Base-by-base conservation (phyloP, 2,329 filamentous ascomycete genomes). In the Trichophyton simii region DNA sequence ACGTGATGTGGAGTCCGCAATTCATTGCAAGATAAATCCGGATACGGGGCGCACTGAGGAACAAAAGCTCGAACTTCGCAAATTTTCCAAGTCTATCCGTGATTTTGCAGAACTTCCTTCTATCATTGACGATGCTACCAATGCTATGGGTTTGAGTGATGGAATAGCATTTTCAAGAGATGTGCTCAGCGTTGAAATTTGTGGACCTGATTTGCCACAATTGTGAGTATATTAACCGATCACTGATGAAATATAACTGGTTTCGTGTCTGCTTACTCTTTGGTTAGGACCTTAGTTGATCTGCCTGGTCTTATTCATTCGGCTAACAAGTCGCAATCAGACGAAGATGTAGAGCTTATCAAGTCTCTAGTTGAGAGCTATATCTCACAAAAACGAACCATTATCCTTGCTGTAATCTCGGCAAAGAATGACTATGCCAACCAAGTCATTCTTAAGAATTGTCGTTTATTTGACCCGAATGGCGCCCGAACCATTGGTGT, bases 371-470 rank as follows among this genome's bases (percentile, higher is more conserved):
- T 66, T n/a, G 46, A 57, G 2, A 5, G 15, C 2, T 88, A 88
- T 65, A 84, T 87, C 76, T 67, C 67, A 18, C 76, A 80, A 34
- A 67, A 73, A 13, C 76, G 82, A 13, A 85, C 77, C 66, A 82
- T 87, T 60, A 83, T 86, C 0, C 71, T 86, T 0, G 79, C 81
- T 0, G 75, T 84, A 0, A 71, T 84, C 1, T 74, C 77, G 0
- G 81, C 80, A 0, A 78, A 75, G 41, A 72, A 73, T 15, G 77
- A 83, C 46, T 75, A 78, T 64, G 80, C 81, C 3, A 80, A 83
- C 42, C 85, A 88, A 65, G 73, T 77, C 8, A 79, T 88, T 3
- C 72, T 83, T 0, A 75, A 80, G 36, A 44, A 62, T 22, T 65
- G 64, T 3, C 57, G 60, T 31, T 57, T 66, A 34, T 63, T 67